phyloP scores from a whole-genome alignment of 192 early-diverging fungal species.

The Linnemannia hyalina region DNA sequence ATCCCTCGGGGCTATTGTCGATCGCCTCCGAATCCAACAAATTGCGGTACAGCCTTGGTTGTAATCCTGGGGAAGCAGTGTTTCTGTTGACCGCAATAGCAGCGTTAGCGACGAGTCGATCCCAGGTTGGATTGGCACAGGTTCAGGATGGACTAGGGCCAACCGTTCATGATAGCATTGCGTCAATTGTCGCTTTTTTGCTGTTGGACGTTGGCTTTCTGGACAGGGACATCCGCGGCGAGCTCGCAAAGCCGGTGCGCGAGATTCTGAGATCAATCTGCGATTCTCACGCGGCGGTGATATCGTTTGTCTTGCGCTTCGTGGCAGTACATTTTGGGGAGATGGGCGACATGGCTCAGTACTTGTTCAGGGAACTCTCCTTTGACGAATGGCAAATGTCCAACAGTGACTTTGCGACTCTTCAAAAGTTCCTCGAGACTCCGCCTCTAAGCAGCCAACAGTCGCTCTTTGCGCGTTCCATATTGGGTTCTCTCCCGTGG shows the following conservation, averaged over 20 bases:
- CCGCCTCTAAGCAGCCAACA: constrained; percentile 33
- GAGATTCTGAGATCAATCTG: constrained; percentile 59
- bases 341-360: constrained; percentile 60
- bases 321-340: constrained; percentile 52
- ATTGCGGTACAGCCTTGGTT: constrained; percentile 23
- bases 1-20: constrained; percentile 15
- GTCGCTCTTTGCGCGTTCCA: constrained; percentile 31
- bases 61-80: constrained; percentile 56
- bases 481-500: constrained; percentile 31
- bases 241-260: constrained; percentile 60
- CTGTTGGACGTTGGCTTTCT: constrained; percentile 59
- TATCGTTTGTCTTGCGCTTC: constrained; percentile 57
- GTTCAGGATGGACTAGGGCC: neutral
- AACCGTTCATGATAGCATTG: constrained; percentile 28
- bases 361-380: constrained; percentile 61
- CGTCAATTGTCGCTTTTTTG: constrained; percentile 49
- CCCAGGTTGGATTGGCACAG: neutral
- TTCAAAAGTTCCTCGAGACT: constrained; percentile 49
- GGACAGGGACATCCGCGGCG: constrained; percentile 44
- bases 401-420: constrained; percentile 41
- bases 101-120: constrained; percentile 49
- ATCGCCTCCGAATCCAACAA: constrained; percentile 10
- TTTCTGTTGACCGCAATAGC: constrained; percentile 61
- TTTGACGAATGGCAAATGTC: constrained; percentile 57
- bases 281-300: constrained; percentile 36